A percentile compares a stretch with the other conserved stretches of the same genome.
Conservation (phyloP, 129 eudicot genomes). For the carrot (Daucus carota) region DH1_v3.0 NC_030388.2:13264501-13265000, state of each 20-base stretch:
- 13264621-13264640: slow-evolving; percentile 18
- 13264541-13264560: slow-evolving; percentile 71
- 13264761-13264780: slow-evolving; percentile 74
- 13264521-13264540: slow-evolving; percentile 32
- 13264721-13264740: slow-evolving; percentile 59
- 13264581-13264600: slow-evolving; percentile 95
- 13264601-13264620: slow-evolving; percentile 58
- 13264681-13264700: slow-evolving; percentile 12
- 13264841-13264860: slow-evolving; percentile 91
- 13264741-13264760: slow-evolving; percentile 74
- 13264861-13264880: slow-evolving; percentile 75
- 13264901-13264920: slow-evolving; percentile 73
- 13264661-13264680: slow-evolving; percentile 17
- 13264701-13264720: slow-evolving; percentile 58
- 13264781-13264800: slow-evolving; percentile 94
- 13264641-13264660: slow-evolving; percentile 19
- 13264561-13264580: slow-evolving; percentile 75
- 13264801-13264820: slow-evolving; percentile 72
- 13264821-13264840: slow-evolving; percentile 92
- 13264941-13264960: slow-evolving; percentile 61
- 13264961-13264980: slow-evolving; percentile 34
- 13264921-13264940: slow-evolving; percentile 81
- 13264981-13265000: slow-evolving; percentile 29
- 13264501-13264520: slow-evolving; percentile 69
- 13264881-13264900: slow-evolving; percentile 90